phyloP scores from a whole-genome alignment of 345 rosid genomes.

The Hevea brasiliensis region DNA sequence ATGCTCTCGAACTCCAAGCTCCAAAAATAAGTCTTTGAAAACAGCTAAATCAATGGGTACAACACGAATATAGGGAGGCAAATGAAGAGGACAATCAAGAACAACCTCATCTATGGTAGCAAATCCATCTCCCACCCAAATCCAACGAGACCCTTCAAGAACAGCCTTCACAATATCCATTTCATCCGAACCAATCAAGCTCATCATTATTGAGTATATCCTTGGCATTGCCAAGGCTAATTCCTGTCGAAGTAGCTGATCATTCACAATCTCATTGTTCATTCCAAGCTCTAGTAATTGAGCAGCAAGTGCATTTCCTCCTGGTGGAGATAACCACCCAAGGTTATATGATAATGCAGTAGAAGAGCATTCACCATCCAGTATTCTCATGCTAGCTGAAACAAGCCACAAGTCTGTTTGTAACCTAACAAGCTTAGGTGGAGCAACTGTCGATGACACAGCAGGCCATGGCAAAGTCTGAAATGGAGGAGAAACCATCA shows the following conservation, averaged over 20 bases:
- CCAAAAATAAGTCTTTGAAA: slow-evolving; percentile 76
- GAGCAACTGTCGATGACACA: slow-evolving; percentile 82
- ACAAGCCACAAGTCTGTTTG: slow-evolving; percentile 85
- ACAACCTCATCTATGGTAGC: slow-evolving; percentile 88
- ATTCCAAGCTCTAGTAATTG: slow-evolving; percentile 98
- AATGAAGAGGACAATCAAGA: slow-evolving; percentile 89
- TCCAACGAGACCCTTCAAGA: slow-evolving; percentile 98
- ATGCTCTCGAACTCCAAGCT: slow-evolving; percentile 80
- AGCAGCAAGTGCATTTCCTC: slow-evolving; percentile 92
- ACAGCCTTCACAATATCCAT: slow-evolving; percentile 94
- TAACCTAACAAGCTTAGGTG: slow-evolving; percentile 88
- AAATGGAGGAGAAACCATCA: slow-evolving; percentile 80
- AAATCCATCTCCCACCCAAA: slow-evolving; percentile 99
- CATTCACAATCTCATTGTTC: slow-evolving; percentile 75
- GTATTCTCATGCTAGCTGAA: slow-evolving; percentile 92
- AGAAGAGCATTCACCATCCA: slow-evolving; percentile 94
- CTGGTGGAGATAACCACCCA: slow-evolving; percentile 91
- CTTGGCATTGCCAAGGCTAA: slow-evolving; percentile 90
- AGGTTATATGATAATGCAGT: slow-evolving; percentile 81
- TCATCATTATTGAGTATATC: slow-evolving; percentile 69
- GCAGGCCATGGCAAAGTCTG: slow-evolving; percentile 83
- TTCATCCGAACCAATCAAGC: slow-evolving; percentile 82
- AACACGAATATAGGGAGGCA: slow-evolving; percentile 91
- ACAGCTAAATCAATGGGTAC: slow-evolving; percentile 89
- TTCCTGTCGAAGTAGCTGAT: slow-evolving; percentile 78